These are phyloP conservation scores for Verbena officinalis DNA, from an alignment of 257 asterid species.

Conservation along the genomic window DNA sequence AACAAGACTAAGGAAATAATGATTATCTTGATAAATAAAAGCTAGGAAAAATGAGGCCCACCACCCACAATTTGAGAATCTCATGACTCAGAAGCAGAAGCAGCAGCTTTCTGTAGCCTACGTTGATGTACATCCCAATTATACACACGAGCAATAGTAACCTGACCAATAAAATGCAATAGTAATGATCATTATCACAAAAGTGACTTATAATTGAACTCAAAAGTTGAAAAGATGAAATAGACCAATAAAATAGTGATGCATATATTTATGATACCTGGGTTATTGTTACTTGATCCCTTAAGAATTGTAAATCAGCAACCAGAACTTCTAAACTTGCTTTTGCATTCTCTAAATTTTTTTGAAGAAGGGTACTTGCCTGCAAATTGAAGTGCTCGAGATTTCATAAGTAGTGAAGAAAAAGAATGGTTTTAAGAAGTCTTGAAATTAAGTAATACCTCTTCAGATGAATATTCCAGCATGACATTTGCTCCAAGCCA, in stretches of 20 bases:
- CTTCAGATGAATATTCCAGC: constrained; percentile 74
- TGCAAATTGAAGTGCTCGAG: constrained; percentile 30
- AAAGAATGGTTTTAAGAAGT: not conserved
- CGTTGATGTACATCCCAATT: constrained; percentile 83
- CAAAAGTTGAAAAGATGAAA: not conserved
- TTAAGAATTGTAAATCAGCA: constrained; percentile 69
- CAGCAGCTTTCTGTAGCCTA: constrained; percentile 45
- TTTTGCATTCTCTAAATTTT: constrained; percentile 70
- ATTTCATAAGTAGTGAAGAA: not conserved
- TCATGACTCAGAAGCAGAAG: constrained; percentile 38
- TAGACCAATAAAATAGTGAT: not conserved
- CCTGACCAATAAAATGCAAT: constrained; percentile 53
- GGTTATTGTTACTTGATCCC: constrained; percentile 75
- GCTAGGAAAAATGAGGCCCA: constrained; percentile 24
- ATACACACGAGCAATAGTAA: constrained; percentile 70
- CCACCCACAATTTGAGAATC: constrained; percentile 11
- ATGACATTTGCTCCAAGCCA: constrained; percentile 97
- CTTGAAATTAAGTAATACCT: constrained; percentile 41
- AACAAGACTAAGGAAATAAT: constrained; percentile 19
- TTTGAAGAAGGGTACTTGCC: constrained; percentile 68
- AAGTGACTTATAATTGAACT: not conserved
- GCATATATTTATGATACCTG: constrained; percentile 42
- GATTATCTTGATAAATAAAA: constrained; percentile 7
- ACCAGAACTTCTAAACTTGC: constrained; percentile 74
- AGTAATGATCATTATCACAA: not conserved